Base-by-base conservation (phyloP, 192 early-diverging fungal genomes). In the Umbelopsis ramanniana region DNA sequence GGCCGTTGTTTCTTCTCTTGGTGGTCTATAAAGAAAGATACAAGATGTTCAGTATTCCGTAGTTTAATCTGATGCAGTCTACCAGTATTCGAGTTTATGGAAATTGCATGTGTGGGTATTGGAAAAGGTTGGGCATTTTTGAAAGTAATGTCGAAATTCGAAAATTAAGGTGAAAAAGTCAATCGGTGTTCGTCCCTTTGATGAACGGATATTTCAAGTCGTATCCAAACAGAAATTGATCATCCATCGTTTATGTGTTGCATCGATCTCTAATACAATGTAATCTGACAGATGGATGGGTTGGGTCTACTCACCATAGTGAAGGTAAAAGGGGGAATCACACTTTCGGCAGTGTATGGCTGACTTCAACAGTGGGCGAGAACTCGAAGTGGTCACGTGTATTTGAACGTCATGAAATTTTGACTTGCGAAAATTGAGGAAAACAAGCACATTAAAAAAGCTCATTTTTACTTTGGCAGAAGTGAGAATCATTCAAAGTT, bases 1-100 rank as follows among this genome's bases (percentile, higher is more conserved):
- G 95, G 89, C 97, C 97, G 89, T 97, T 92, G 86, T 98, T 99
- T 89, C 97, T 94, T 92, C 97, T 94, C 91, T 98, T 99, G 83
- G 87, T 83, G 84, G 97, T 98, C 97, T 98, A 43, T 12, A 43
- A 83, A 43, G 15, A 15, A 76, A 24, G 2, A 14, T 29, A 37
- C 17, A 26, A 24, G 5, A 52, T 26, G 43, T 68, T 48, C 45
- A 68, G 67, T 63, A 63, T 37, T 29, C 2, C 35, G 57, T 33
- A 35, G 33, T 17, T 6, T 63, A 63, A 26, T 63, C n/a, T 50
- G 19, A 0, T 15, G 48, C 1, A n/a, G 19, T 21, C n/a, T 50
- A 11, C 33, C 17, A 19, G 4, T 35, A 29, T 37, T 37, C 17
- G 57, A 11, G 35, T 37, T 15, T 38, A 29, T 29, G 57, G 10